Conservation (phyloP, 495 filamentous ascomycete genomes). For the Hapsidospora chrysogenum region DNA sequence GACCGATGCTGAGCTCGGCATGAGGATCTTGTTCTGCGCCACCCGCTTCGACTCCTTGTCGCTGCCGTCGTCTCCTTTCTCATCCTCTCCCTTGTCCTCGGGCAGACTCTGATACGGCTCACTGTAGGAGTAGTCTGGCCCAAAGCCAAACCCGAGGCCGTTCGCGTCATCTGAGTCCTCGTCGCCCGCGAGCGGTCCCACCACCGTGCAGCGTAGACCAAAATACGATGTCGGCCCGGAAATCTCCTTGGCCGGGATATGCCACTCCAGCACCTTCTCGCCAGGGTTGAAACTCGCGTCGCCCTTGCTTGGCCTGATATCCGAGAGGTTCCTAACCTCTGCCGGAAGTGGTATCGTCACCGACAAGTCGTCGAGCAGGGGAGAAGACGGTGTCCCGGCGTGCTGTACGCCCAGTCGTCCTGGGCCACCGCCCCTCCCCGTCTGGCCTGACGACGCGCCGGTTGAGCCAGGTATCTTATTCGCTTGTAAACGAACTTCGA, state of each 20-base stretch:
- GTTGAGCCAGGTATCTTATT: slow-evolving; percentile 42
- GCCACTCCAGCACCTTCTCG: slow-evolving; percentile 68
- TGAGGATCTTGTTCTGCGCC: slow-evolving; percentile 62
- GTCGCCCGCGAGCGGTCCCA: slow-evolving; percentile 46
- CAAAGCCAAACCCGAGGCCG: slow-evolving; percentile 30
- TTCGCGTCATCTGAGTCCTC: slow-evolving; percentile 33
- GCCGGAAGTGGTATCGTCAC: slow-evolving; percentile 71
- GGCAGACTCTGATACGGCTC: slow-evolving; percentile 32
- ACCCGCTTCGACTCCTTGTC: slow-evolving; percentile 34
- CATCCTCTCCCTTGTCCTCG: slow-evolving; percentile 19
- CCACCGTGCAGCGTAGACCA: slow-evolving; percentile 57
- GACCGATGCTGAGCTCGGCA: slow-evolving; percentile 77
- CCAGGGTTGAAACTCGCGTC: slow-evolving; percentile 65
- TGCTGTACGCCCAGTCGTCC: slow-evolving; percentile 21
- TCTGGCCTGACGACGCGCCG: slow-evolving; percentile 8
- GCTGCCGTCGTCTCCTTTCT: no score
- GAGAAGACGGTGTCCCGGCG: slow-evolving; percentile 31
- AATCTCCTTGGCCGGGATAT: slow-evolving; percentile 50
- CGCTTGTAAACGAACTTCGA: slow-evolving; percentile 70
- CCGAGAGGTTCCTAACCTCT: slow-evolving; percentile 69
- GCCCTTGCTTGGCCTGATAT: slow-evolving; percentile 67
- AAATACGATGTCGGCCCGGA: slow-evolving; percentile 51
- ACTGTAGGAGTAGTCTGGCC: slow-evolving; percentile 44
- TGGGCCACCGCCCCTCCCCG: slow-evolving; percentile 34
- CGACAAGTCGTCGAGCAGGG: slow-evolving; percentile 60